Evolutionary conservation across 768 basidiomycete species (phyloP).

Genomic region (Suillus bovinus): DNA sequence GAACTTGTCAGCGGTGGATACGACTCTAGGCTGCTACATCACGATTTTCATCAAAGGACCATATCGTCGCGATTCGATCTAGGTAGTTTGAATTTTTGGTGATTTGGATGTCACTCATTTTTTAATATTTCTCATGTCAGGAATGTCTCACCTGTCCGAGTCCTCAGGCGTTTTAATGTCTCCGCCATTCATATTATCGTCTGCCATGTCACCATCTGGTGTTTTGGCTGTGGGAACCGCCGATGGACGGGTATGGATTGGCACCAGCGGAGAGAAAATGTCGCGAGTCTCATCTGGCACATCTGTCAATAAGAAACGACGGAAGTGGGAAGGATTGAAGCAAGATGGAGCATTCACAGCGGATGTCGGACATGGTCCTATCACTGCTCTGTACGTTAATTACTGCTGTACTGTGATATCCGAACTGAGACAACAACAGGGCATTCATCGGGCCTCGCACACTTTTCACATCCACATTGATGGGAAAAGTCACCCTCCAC

Average conservation of each 20-base stretch:
- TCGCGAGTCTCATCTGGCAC: constrained; percentile 15
- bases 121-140: constrained; percentile 9
- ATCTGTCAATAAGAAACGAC: constrained; percentile 48
- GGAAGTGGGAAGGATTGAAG: constrained; percentile 44
- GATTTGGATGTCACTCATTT: constrained; percentile 1
- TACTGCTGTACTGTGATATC: neutral
- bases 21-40: constrained; percentile 68
- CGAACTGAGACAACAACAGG: constrained; percentile 33
- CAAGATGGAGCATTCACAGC: constrained; percentile 43
- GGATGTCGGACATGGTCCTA: constrained; percentile 69
- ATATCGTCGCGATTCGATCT: constrained; percentile 61
- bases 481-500: constrained; percentile 57
- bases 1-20: constrained; percentile 82
- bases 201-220: constrained; percentile 58
- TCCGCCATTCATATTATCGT: constrained; percentile 72
- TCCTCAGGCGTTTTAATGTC: constrained; percentile 58
- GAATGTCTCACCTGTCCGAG: constrained; percentile 38
- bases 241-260: constrained; percentile 72
- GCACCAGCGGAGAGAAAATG: constrained; percentile 63
- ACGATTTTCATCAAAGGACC: constrained; percentile 53
- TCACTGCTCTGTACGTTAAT: constrained; percentile 54
- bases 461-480: constrained; percentile 58
- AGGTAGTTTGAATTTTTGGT: constrained; percentile 36
- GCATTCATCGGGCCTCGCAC: constrained; percentile 47
- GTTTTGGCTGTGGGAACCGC: constrained; percentile 69